phyloP scores from a whole-genome alignment of 78 protist genomes.

The Mastigamoeba balamuthi region DNA sequence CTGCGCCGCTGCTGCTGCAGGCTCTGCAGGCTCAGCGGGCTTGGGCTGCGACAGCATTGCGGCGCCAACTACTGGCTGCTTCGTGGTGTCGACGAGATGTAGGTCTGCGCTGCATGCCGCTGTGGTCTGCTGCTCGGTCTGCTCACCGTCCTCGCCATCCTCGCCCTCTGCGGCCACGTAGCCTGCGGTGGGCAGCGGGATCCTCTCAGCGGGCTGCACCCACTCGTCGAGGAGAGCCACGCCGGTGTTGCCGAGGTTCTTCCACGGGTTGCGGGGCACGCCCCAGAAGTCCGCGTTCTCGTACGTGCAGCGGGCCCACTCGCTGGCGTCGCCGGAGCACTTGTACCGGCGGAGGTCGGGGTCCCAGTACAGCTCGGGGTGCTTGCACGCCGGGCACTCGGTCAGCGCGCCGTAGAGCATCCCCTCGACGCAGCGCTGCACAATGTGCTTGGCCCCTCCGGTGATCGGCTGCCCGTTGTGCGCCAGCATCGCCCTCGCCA shows the following conservation, averaged over 20 bases:
- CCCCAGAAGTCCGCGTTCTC: neutral
- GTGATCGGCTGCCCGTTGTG: neutral
- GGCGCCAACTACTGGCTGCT: too few relatives aligned
- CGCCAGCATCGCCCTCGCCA: too few relatives aligned
- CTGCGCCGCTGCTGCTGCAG: too few relatives aligned
- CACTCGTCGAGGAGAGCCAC: neutral
- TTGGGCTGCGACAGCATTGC: too few relatives aligned
- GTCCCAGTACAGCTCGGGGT: neutral
- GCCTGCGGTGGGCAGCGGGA: too few relatives aligned
- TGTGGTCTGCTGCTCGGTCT: too few relatives aligned
- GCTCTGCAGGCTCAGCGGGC: too few relatives aligned
- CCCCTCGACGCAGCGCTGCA: neutral
- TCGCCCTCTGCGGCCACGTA: too few relatives aligned
- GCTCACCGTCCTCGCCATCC: too few relatives aligned
- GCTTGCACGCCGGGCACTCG: neutral
- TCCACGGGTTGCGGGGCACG: neutral
- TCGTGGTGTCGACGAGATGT: too few relatives aligned
- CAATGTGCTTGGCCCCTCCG: neutral
- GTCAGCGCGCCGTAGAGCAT: neutral
- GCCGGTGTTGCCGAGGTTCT: neutral
- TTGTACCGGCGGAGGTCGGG: neutral
- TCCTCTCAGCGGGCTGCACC: too few relatives aligned
- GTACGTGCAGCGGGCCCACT: neutral
- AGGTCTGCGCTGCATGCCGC: too few relatives aligned
- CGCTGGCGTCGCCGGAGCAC: neutral